phyloP scores from a whole-genome alignment of 108 stramenopile genomes.

The Bacterosira constricta region DNA sequence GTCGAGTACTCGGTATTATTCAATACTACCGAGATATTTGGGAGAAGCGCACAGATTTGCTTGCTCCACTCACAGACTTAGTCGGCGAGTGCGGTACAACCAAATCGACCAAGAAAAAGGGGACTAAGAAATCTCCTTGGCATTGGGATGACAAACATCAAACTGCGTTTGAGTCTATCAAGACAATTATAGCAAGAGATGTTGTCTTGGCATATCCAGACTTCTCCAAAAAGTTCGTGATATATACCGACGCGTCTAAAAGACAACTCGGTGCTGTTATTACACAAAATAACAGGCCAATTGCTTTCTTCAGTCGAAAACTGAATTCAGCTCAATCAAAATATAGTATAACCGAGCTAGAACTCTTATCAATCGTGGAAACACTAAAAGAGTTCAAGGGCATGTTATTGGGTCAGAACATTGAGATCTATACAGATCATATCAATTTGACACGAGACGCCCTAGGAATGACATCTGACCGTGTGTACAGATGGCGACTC shows the following conservation, averaged over 20 bases:
- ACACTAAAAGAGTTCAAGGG: slow-evolving; percentile 51
- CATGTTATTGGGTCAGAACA: slow-evolving; percentile 47
- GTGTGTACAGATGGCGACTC: slow-evolving; percentile 4
- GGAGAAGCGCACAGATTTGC: background rate
- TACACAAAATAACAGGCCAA: slow-evolving; percentile 42
- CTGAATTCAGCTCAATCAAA: slow-evolving; percentile 35
- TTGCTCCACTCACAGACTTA: background rate
- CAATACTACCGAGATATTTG: background rate
- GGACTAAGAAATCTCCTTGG: too few relatives aligned
- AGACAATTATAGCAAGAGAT: slow-evolving; percentile 39
- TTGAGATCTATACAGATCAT: slow-evolving; percentile 20
- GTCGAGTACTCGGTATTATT: too few relatives aligned
- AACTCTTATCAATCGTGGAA: slow-evolving; percentile 59
- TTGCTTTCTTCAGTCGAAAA: slow-evolving; percentile 53
- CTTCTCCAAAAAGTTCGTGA: slow-evolving; percentile 31
- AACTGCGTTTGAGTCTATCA: slow-evolving; percentile 50
- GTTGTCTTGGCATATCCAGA: slow-evolving; percentile 52
- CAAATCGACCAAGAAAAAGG: too few relatives aligned
- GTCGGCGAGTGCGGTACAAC: too few relatives aligned
- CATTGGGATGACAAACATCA: too few relatives aligned
- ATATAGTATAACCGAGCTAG: slow-evolving; percentile 45
- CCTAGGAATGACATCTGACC: slow-evolving; percentile 2
- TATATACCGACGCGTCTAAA: slow-evolving; percentile 42
- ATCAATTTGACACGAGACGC: slow-evolving; percentile 10
- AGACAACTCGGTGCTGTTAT: slow-evolving; percentile 53